Evolutionary conservation across 139 green algal species (phyloP), one percentile per base, ranked within the genome.

Genomic region (Auxenochlorella protothecoides): DNA sequence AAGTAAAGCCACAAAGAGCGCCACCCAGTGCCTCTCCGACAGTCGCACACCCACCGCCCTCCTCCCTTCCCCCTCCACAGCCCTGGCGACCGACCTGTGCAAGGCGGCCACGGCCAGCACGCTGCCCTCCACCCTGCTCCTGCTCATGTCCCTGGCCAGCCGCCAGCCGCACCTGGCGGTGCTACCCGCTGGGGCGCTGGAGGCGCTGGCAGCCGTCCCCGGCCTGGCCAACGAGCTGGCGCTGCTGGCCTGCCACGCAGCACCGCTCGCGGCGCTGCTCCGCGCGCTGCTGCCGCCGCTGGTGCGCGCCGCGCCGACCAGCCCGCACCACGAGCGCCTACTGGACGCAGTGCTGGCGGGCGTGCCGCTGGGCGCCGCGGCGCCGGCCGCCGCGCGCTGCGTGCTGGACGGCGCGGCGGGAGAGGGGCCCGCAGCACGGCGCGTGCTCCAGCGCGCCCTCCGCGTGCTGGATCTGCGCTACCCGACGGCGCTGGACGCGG

Each of bases 61-160:
- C 5, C 54, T 9, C 16, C 14, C 60, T 44, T 44, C 27, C 27
- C 27, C 55, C 56, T 27, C 12, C 80, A 69, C 81, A 89, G 86
- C 73, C 4, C 51, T 93, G 15, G 54, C 85, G 11, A 68, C 69
- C 16, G 74, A 82, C 16, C 74, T 84, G 55, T 67, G 85, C 13
- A 64, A 76, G 13, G 69, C 76, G 55, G 59, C 68, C 59, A 63
- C 71, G 3, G 60, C 69, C 3, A 63, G 16, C n/a, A 61, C 68
- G 55, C 59, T 76, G 57, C 53, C 63, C 63, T 66, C 76, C 8
- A 68, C 53, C 55, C 60, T 92, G 57, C 76, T 90, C 68, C 64
- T 93, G 61, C 70, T 92, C 16, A 77, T 81, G 0, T 84, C 90
- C 69, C 68, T 91, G 59, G 78, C 84, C 6, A 68, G 70, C 44